These are phyloP conservation scores for Irpex lacteus DNA, from an alignment of 1,284 basidiomycete genomes.

Conservation along the genomic window DNA sequence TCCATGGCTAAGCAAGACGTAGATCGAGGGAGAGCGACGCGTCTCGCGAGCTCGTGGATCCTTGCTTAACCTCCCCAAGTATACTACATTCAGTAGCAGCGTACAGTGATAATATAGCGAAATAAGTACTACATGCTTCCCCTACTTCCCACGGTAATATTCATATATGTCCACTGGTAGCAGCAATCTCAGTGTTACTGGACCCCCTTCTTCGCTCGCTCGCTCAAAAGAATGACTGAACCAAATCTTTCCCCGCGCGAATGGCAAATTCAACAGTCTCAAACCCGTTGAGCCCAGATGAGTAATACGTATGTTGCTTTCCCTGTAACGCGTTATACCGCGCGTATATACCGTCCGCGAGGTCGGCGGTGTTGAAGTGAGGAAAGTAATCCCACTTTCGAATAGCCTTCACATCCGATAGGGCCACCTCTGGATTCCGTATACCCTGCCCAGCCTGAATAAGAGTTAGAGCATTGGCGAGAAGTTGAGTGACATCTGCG, in stretches of 20 bases:
- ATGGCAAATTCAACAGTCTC: background rate
- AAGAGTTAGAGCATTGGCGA: background rate
- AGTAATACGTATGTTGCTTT: constrained; percentile 3
- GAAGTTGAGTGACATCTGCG: background rate
- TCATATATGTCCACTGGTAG: too few relatives aligned
- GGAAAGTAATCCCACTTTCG: constrained; percentile 5
- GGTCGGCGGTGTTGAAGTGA: background rate
- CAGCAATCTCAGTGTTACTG: too few relatives aligned
- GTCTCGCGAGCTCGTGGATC: too few relatives aligned
- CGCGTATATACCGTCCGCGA: background rate
- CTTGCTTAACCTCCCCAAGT: too few relatives aligned
- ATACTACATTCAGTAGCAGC: too few relatives aligned
- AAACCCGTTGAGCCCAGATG: constrained; percentile 1
- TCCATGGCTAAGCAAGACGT: too few relatives aligned
- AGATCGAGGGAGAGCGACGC: too few relatives aligned
- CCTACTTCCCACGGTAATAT: too few relatives aligned
- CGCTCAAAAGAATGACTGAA: background rate
- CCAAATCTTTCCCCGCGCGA: background rate
- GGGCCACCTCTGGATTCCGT: background rate
- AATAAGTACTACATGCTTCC: too few relatives aligned
- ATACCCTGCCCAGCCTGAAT: background rate
- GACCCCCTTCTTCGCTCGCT: too few relatives aligned
- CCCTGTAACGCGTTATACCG: background rate
- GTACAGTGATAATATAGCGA: too few relatives aligned
- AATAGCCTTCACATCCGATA: background rate